Evolutionary conservation across 108 stramenopile species (phyloP), one percentile per base, ranked within the genome.

Genomic region (Stephanodiscus minutulus): DNA sequence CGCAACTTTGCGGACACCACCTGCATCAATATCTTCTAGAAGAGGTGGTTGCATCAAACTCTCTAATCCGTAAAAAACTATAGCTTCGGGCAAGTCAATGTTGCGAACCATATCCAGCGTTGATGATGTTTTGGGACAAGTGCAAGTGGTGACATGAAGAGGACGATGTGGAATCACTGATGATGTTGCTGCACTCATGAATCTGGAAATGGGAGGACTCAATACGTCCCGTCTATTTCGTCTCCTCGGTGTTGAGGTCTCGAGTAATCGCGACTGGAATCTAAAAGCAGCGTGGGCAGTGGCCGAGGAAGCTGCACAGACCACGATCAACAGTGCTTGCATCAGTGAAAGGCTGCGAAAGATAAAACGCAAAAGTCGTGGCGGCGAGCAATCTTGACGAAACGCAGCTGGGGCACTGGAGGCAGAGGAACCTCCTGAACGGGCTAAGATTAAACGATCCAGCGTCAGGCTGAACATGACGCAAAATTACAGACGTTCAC

Each of bases 31-130:
- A 39, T 52, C 29, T 27, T 79, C 46, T 10, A 36, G 20, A 43
- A 47, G 41, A 27, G 43, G 46, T 15, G 53, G 75, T 61, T 75
- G 64, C 69, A 81, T 57, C 20, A 81, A 37, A 59, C 79, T 85
- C 24, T 84, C 83, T 20, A 68, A 12, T 10, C 89, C 91, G 60
- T 88, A 90, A 55, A 92, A 87, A 0, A 92, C 78, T 13, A 92
- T 21, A 18, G 85, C 81, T 76, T 92, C 91, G 7, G 87, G 88
- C 10, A 87, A 61, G 74, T 92, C 91, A 46, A 92, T 82, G 61
- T 92, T 92, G 12, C 91, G 84, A 36, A 92, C 86, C 91, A 92
- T 92, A 3, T 48, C n/a, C n/a, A 33, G 31, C n/a, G 31, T 33
- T 33, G 31, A 33, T 33, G 5, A 33, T 33, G 31, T 5, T 5